Evolutionary conservation across 2,329 filamentous ascomycete species (phyloP).

Genomic region (Aspergillus unguis): DNA sequence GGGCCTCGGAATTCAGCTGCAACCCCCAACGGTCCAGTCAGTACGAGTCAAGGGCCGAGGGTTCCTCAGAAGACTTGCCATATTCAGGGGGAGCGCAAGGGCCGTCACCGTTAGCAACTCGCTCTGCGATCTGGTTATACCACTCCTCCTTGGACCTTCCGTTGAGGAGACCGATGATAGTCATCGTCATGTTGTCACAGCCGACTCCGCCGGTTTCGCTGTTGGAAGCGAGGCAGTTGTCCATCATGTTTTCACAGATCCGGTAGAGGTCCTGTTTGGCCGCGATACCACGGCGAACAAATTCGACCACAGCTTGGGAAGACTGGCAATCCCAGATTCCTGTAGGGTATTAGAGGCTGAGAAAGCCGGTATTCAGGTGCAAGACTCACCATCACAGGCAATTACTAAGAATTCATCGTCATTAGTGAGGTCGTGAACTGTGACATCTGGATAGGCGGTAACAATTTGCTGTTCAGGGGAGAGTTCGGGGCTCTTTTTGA

Average conservation of each 20-base stretch:
- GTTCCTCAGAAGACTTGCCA: constrained; percentile 69
- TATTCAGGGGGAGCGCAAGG: constrained; percentile 99
- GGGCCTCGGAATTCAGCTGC: constrained; percentile 82
- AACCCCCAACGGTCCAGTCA: constrained; percentile 36
- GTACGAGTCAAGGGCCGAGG: constrained; percentile 38
- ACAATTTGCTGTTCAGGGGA: constrained; percentile 98
- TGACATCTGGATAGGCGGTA: constrained; percentile 92
- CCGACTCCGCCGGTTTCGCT: constrained; percentile 96
- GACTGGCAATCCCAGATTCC: constrained; percentile 99
- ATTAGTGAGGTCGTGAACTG: constrained; percentile 80
- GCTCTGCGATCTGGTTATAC: constrained; percentile 92
- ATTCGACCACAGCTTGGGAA: constrained; percentile 94
- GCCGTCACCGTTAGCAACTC: constrained; percentile 94
- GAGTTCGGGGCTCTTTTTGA: constrained; percentile 98
- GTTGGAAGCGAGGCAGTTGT: constrained; percentile 97
- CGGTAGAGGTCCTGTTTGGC: constrained; percentile 91
- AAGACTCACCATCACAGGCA: constrained; percentile 77
- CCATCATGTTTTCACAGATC: constrained; percentile 99
- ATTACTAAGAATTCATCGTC: constrained; percentile 96
- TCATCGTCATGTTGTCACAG: constrained; percentile 99
- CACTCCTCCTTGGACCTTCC: constrained; percentile 95
- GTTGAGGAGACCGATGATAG: constrained; percentile 80
- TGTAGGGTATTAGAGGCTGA: constrained; percentile 38
- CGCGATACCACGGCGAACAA: constrained; percentile 91
- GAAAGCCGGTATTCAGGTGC: too few species aligned